A percentile compares a stretch with the other conserved stretches of the same genome.
phyloP scores from a whole-genome alignment of 129 eudicot species.

The Lactuca sativa region DNA sequence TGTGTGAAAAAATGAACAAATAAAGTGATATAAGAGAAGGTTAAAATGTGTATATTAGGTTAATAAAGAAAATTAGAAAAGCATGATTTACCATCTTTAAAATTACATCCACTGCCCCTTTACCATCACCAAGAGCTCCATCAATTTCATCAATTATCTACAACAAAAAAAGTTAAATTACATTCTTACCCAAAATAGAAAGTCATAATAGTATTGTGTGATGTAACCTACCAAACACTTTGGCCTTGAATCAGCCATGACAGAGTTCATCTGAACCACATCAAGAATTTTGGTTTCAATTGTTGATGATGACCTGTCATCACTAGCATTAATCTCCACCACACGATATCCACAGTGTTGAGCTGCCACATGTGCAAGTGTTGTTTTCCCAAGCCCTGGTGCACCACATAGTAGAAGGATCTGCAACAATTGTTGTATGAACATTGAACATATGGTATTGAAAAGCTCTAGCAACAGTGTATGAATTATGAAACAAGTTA shows the following conservation, averaged over 20 bases:
- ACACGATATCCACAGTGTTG: slow-evolving; percentile 95
- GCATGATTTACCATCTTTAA: slow-evolving; percentile 67
- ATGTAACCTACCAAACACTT: slow-evolving; percentile 77
- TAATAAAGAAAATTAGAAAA: background rate
- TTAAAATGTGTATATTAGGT: background rate
- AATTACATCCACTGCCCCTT: slow-evolving; percentile 92
- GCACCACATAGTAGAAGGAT: slow-evolving; percentile 96
- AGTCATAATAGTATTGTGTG: slow-evolving; percentile 2
- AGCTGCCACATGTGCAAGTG: slow-evolving; percentile 99
- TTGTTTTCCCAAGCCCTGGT: slow-evolving; percentile 99
- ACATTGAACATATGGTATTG: background rate
- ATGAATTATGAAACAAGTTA: slow-evolving; percentile 14
- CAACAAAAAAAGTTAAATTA: background rate
- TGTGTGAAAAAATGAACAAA: background rate
- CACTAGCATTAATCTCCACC: slow-evolving; percentile 98
- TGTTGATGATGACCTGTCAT: slow-evolving; percentile 80
- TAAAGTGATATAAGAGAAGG: background rate
- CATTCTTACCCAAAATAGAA: background rate
- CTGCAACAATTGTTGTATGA: slow-evolving; percentile 44
- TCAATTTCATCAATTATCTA: slow-evolving; percentile 97
- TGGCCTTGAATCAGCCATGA: slow-evolving; percentile 90
- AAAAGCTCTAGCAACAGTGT: slow-evolving; percentile 10
- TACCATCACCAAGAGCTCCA: slow-evolving; percentile 99
- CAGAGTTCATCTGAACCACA: slow-evolving; percentile 94
- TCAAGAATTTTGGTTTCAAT: slow-evolving; percentile 88